Percentiles rank a stretch among this genome's conserved stretches.
phyloP scores from a whole-genome alignment of 2,329 filamentous ascomycete genomes.

The Xylaria sp. region DNA sequence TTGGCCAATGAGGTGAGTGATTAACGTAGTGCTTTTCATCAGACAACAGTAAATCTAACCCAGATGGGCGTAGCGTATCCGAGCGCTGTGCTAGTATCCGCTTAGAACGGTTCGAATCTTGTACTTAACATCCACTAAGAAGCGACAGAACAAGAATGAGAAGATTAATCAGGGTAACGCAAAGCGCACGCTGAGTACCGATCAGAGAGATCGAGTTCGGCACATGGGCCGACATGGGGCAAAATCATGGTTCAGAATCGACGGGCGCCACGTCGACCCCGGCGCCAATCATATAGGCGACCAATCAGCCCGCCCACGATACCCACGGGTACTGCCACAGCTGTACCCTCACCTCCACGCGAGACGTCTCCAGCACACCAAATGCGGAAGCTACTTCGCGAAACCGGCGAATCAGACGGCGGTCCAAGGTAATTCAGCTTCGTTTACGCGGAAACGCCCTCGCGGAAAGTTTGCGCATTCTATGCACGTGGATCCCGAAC shows the following conservation, averaged over 20 bases:
- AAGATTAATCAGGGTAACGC: not conserved
- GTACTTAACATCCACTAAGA: not conserved
- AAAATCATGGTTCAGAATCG: constrained; percentile 9
- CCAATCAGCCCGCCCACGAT: constrained; percentile 46
- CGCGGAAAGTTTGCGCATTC: constrained; percentile 3
- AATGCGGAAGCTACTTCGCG: constrained; percentile 4
- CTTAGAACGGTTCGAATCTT: not conserved
- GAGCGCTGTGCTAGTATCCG: not conserved
- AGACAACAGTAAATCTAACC: not conserved
- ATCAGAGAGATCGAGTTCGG: constrained; percentile 9
- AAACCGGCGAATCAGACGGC: not conserved
- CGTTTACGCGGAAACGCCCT: not conserved
- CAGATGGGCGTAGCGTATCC: not conserved
- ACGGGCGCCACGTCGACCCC: not conserved
- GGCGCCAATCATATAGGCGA: constrained; percentile 14
- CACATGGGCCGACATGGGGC: constrained; percentile 8
- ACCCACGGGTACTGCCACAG: constrained; percentile 10
- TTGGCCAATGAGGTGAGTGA: too few relatives aligned
- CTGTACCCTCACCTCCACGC: not conserved
- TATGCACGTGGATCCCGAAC: constrained; percentile 26
- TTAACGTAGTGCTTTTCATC: too few relatives aligned
- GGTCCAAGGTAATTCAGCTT: not conserved
- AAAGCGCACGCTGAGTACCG: not conserved
- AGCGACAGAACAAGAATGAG: not conserved
- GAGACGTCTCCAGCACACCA: not conserved